Percentiles rank a stretch among this genome's conserved stretches.
These are phyloP conservation scores for Pyrenophora graminea DNA, from an alignment of 2,329 filamentous ascomycete species.

Conservation along the genomic window DNA sequence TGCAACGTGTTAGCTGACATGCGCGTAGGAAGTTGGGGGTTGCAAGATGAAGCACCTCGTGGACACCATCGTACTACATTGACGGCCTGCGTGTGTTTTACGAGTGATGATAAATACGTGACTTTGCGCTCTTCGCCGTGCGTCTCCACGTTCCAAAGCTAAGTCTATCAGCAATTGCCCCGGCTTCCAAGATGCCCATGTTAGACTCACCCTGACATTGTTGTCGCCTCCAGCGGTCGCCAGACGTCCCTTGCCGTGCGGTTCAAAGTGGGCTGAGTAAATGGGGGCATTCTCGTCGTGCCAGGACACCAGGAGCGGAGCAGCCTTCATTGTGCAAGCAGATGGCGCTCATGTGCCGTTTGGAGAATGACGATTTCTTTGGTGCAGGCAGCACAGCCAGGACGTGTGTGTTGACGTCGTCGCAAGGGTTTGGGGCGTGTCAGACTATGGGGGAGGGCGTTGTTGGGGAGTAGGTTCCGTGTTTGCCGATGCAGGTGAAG, in stretches of 20 bases:
- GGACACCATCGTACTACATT: slow-evolving; percentile 98
- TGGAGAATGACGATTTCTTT: not conserved
- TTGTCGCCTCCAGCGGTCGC: slow-evolving; percentile 96
- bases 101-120: slow-evolving; percentile 86
- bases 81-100: slow-evolving; percentile 94
- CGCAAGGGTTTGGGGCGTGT: slow-evolving; percentile 8
- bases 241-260: slow-evolving; percentile 84
- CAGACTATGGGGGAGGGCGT: slow-evolving; percentile 12
- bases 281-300: slow-evolving; percentile 96
- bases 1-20: slow-evolving; percentile 47
- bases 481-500: slow-evolving; percentile 17
- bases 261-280: slow-evolving; percentile 97
- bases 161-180: slow-evolving; percentile 44
- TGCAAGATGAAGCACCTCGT: slow-evolving; percentile 65
- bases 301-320: slow-evolving; percentile 97
- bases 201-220: slow-evolving; percentile 79
- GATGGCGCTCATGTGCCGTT: slow-evolving; percentile 28
- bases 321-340: slow-evolving; percentile 76
- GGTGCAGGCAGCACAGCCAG: not conserved
- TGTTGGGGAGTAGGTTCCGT: slow-evolving; percentile 15
- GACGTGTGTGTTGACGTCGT: slow-evolving; percentile 2
- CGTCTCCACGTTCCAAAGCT: slow-evolving; percentile 90
- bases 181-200: not conserved
- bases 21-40: slow-evolving; percentile 4
- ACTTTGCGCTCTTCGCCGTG: slow-evolving; percentile 86